Evolutionary conservation across 305 asterid genomes (phyloP).

Genomic region (Fraxinus nigra): DNA sequence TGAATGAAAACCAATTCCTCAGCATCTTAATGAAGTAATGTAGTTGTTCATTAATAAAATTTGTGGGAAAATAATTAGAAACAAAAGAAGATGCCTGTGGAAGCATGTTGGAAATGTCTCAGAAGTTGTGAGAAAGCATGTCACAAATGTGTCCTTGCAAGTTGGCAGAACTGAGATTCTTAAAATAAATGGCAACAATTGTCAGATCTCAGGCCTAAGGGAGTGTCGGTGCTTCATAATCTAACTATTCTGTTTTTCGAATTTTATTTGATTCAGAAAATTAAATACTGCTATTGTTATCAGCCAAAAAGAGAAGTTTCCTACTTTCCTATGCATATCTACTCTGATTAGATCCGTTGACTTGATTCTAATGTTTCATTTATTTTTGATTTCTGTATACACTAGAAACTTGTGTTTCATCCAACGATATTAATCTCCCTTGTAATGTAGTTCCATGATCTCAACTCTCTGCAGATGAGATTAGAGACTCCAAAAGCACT

Average conservation of each 20-base stretch:
- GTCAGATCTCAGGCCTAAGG: neutral
- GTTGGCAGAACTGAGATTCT: neutral
- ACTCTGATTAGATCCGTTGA: neutral
- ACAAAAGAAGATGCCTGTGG: neutral
- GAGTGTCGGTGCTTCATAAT: neutral
- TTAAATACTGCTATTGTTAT: neutral
- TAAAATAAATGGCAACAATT: neutral
- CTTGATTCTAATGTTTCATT: neutral
- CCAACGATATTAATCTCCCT: conserved; percentile 6
- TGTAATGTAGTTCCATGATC: conserved; percentile 16
- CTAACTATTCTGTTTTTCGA: neutral
- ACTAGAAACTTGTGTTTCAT: neutral
- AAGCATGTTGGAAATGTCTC: neutral
- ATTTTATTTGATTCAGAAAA: neutral
- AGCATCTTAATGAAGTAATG: neutral
- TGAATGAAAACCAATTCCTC: neutral
- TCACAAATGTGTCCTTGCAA: neutral
- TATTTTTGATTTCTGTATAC: neutral
- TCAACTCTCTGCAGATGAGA: conserved; percentile 47
- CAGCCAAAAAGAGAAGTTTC: neutral
- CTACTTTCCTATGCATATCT: neutral
- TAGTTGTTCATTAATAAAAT: neutral
- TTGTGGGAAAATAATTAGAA: neutral
- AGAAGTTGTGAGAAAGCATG: neutral
- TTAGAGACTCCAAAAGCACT: conserved; percentile 43